These are phyloP conservation scores for Claviceps humidiphila DNA, from an alignment of 2,329 filamentous ascomycete species.

Conservation along the genomic window DNA sequence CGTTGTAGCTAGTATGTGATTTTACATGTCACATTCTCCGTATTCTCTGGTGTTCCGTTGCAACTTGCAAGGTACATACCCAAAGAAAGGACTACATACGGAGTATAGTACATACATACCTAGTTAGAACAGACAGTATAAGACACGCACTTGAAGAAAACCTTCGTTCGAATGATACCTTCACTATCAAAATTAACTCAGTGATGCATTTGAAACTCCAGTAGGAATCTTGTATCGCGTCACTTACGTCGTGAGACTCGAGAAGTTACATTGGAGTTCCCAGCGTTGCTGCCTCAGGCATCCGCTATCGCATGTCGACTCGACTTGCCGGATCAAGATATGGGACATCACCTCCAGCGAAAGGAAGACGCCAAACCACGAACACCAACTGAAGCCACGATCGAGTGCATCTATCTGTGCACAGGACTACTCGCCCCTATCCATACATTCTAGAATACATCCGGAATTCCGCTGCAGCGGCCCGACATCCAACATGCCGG, in stretches of 20 bases:
- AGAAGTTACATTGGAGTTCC: background rate
- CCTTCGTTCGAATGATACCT: too few relatives aligned
- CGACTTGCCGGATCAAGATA: background rate
- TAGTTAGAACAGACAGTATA: too few relatives aligned
- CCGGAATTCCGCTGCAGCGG: slow-evolving; percentile 19
- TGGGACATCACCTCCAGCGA: background rate
- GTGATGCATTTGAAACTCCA: background rate
- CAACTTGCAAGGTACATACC: too few relatives aligned
- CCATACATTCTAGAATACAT: background rate
- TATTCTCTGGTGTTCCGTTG: too few relatives aligned
- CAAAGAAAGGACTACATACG: too few relatives aligned
- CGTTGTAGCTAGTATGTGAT: too few relatives aligned
- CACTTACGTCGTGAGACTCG: slow-evolving; percentile 1
- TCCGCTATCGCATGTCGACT: background rate
- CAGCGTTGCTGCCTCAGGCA: slow-evolving; percentile 12
- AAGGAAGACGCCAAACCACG: background rate
- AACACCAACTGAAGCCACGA: slow-evolving; percentile 2
- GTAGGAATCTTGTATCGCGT: background rate
- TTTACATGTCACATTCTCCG: too few relatives aligned
- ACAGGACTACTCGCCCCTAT: background rate
- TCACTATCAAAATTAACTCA: background rate
- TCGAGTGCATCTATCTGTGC: background rate
- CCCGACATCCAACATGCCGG: slow-evolving; percentile 34
- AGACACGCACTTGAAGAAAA: too few relatives aligned
- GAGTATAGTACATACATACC: too few relatives aligned